These are phyloP conservation scores for Neurospora sp. DNA, from an alignment of 495 filamentous ascomycete genomes.

Conservation along the genomic window DNA sequence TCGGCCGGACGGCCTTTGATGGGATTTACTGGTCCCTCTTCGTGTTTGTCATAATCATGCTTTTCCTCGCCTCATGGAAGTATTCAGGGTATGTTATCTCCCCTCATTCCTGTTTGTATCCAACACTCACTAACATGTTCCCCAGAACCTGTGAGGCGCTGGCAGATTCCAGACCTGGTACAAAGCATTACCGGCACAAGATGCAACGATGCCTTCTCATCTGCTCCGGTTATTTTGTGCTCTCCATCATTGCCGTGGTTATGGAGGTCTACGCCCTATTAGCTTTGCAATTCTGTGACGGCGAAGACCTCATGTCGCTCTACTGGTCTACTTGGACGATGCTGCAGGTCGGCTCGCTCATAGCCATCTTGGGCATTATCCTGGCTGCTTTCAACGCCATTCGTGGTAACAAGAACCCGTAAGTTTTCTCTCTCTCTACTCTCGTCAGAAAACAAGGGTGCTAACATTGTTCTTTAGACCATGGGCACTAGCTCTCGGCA, in stretches of 20 bases:
- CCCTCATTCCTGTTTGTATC: neutral
- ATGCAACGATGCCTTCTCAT: constrained; percentile 25
- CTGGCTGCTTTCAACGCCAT: constrained; percentile 31
- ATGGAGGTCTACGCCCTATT: constrained; percentile 34
- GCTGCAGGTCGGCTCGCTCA: constrained; percentile 35
- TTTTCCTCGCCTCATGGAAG: constrained; percentile 30
- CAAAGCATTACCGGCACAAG: constrained; percentile 5
- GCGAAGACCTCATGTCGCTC: constrained; percentile 38
- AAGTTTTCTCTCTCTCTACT: constrained; percentile 3
- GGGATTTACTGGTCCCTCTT: constrained; percentile 40
- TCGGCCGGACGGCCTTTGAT: constrained; percentile 32
- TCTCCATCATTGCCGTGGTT: constrained; percentile 25
- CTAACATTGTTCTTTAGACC: constrained; percentile 14
- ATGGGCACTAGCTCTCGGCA: constrained; percentile 40
- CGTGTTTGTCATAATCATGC: constrained; percentile 24
- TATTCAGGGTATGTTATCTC: constrained; percentile 28
- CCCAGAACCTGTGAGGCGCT: neutral
- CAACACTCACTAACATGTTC: neutral
- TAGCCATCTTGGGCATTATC: constrained; percentile 38
- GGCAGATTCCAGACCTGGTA: neutral
- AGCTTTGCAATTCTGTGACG: constrained; percentile 38
- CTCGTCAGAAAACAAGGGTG: neutral
- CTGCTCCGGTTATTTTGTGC: constrained; percentile 20
- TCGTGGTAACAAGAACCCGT: constrained; percentile 30
- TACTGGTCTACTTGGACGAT: constrained; percentile 41